Evolutionary conservation across 2,329 filamentous ascomycete species (phyloP), one percentile per base, ranked within the genome.

Genomic region (Scytalidium lignicola): DNA sequence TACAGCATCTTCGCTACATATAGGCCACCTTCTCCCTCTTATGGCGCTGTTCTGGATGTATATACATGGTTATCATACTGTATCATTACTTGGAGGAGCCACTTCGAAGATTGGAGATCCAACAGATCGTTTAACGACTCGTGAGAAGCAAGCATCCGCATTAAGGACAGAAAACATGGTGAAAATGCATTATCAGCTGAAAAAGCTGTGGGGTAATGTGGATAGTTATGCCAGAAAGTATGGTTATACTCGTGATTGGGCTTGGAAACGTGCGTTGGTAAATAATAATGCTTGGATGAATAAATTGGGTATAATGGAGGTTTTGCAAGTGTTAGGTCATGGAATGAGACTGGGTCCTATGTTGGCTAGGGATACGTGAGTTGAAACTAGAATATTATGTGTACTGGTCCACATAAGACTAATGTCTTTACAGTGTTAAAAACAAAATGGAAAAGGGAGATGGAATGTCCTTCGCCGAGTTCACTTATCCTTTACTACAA

Each of bases 401-500:
- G 46, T 48, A 15, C 41, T 9, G 6, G 15, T 39, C 19, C 15
- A 42, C 13, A 2, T 13, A 47, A 15, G 28, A 9, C 57, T 61
- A 40, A 60, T 37, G 21, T 37, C 29, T 22, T n/a, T 32, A 18
- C 20, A 65, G 62, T 28, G 90, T 95, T 48, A 93, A 90, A 68
- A 84, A 82, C 50, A 89, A 90, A 62, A 78, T 97, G 74, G 78
- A 79, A n/a, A 83, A 83, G 47, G 89, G 90, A 32, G 88, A 93
- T 55, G 95, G 93, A 59, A 92, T 99, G 86, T 95, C 91, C 0
- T 87, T 95, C 60, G 85, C 89, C 29, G 93, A 99, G 65, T 96
- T 99, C 67, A 80, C 83, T 40, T 99, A 99, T 63, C 93, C 95
- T 1, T 71, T 99, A 15, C 81, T 97, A 60, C 93, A 99, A 66